These are phyloP conservation scores for Candida patagonica DNA, from an alignment of 805 yeast species.

Conservation along the genomic window DNA sequence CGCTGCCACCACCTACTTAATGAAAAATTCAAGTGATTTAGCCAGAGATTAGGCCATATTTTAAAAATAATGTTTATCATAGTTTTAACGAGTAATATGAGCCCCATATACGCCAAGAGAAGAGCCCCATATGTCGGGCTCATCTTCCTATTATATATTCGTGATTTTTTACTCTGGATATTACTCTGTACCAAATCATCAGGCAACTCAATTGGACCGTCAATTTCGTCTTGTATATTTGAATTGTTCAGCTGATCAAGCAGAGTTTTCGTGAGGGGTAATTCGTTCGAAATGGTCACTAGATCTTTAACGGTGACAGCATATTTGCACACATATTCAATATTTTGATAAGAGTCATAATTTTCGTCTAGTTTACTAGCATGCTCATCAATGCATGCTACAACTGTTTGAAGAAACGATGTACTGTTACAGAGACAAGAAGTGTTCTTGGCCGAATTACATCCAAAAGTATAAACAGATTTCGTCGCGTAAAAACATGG, in stretches of 20 bases:
- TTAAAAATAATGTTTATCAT: slow-evolving; percentile 5
- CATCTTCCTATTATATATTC: slow-evolving; percentile 3
- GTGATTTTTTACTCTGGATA: slow-evolving; percentile 5
- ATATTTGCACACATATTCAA: slow-evolving; percentile 2
- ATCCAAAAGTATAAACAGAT: slow-evolving; percentile 4
- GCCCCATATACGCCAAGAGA: slow-evolving; percentile 9
- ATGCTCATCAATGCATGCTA: slow-evolving; percentile 6
- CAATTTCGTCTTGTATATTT: too few species aligned
- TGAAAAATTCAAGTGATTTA: slow-evolving; percentile 4
- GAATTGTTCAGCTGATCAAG: too few species aligned
- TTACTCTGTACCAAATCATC: slow-evolving; percentile 1
- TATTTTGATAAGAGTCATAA: slow-evolving; percentile 3
- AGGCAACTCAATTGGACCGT: neutral
- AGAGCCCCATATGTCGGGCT: slow-evolving; percentile 6
- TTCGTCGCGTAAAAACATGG: slow-evolving; percentile 10
- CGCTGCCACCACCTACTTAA: slow-evolving; percentile 14
- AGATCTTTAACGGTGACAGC: neutral
- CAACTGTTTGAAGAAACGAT: slow-evolving; percentile 5
- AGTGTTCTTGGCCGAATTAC: neutral
- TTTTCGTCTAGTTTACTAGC: neutral
- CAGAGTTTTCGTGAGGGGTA: slow-evolving; percentile 1
- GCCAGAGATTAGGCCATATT: slow-evolving; percentile 13
- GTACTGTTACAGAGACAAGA: slow-evolving; percentile 6
- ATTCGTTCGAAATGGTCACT: neutral
- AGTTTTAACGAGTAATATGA: slow-evolving; percentile 7